Evolutionary conservation across 805 yeast species (phyloP).

Genomic region (Metschnikowia santaceciliae): DNA sequence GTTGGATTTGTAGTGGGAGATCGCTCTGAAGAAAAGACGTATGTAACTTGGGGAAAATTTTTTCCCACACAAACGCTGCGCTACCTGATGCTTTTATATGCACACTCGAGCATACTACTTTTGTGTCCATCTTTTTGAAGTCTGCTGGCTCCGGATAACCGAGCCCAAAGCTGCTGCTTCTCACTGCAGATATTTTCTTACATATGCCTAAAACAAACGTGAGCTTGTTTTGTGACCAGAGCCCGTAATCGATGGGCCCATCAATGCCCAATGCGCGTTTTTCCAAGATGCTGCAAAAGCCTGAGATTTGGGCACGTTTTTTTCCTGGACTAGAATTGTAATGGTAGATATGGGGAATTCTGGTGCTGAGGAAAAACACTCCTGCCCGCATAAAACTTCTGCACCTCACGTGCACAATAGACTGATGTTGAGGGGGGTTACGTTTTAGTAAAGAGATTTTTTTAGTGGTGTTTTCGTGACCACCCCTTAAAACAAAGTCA

Average conservation of each 20-base stretch:
- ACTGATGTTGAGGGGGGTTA: not conserved
- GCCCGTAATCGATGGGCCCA: not conserved
- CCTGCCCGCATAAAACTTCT: not conserved
- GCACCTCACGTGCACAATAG: not conserved
- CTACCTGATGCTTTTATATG: constrained; percentile 5
- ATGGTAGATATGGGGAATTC: not conserved
- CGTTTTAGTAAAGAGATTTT: too few species aligned
- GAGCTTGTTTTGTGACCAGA: not conserved
- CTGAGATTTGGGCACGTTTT: not conserved
- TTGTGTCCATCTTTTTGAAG: not conserved
- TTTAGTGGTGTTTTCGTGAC: too few species aligned
- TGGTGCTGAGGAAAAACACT: too few species aligned
- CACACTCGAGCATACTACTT: not conserved
- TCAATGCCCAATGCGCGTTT: not conserved
- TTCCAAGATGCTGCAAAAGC: not conserved
- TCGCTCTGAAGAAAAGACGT: constrained; percentile 16
- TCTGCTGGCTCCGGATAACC: not conserved
- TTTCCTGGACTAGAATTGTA: not conserved
- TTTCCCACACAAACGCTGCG: constrained; percentile 13
- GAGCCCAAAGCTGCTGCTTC: not conserved
- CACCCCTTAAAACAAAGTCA: too few species aligned
- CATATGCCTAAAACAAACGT: not conserved
- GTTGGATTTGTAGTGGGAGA: constrained; percentile 14
- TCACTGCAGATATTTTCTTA: not conserved
- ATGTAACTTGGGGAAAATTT: constrained; percentile 11